phyloP scores from a whole-genome alignment of 2,329 filamentous ascomycete genomes.

The Ophiognomonia clavigignenti-juglandacearum region DNA sequence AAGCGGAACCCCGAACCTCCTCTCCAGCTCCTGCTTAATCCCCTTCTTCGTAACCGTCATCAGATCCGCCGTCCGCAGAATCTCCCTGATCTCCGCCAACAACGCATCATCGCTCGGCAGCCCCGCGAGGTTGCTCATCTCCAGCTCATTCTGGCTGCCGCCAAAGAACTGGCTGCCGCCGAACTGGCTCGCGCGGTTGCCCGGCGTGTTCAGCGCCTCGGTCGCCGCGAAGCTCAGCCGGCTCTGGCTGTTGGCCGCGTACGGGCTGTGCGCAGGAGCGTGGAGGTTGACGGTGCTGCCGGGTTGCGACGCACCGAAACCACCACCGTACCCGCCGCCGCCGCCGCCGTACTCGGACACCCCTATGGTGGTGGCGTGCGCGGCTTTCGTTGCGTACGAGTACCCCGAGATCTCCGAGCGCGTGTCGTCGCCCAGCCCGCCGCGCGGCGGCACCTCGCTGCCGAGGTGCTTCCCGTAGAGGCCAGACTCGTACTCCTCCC shows the following conservation, averaged over 20 bases:
- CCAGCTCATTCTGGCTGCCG: conserved; percentile 59
- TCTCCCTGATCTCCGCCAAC: conserved; percentile 89
- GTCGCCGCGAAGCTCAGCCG: conserved; percentile 78
- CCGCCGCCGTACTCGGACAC: conserved; percentile 66
- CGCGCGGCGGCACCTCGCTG: conserved; percentile 35
- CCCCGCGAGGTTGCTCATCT: conserved; percentile 68
- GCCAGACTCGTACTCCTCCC: conserved; percentile 98
- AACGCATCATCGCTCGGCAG: conserved; percentile 86
- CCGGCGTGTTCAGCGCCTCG: conserved; percentile 43
- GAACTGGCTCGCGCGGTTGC: conserved; percentile 41
- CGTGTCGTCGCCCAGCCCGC: conserved; percentile 74
- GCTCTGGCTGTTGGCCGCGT: conserved; percentile 47
- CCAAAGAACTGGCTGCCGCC: conserved; percentile 55
- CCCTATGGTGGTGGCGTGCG: conserved; percentile 35
- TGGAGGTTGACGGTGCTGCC: conserved; percentile 48
- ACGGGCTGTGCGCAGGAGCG: conserved; percentile 41
- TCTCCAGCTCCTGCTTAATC: conserved; percentile 89
- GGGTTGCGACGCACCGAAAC: conserved; percentile 49
- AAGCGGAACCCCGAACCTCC: conserved; percentile 79
- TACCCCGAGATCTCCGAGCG: conserved; percentile 88
- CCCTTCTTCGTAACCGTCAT: conserved; percentile 99
- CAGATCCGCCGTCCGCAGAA: conserved; percentile 83
- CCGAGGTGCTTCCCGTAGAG: conserved; percentile 91
- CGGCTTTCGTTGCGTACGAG: conserved; percentile 80
- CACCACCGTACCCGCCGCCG: conserved; percentile 23